Evolutionary conservation across 2,329 filamentous ascomycete species (phyloP).

Genomic region (Eutypa lata): DNA sequence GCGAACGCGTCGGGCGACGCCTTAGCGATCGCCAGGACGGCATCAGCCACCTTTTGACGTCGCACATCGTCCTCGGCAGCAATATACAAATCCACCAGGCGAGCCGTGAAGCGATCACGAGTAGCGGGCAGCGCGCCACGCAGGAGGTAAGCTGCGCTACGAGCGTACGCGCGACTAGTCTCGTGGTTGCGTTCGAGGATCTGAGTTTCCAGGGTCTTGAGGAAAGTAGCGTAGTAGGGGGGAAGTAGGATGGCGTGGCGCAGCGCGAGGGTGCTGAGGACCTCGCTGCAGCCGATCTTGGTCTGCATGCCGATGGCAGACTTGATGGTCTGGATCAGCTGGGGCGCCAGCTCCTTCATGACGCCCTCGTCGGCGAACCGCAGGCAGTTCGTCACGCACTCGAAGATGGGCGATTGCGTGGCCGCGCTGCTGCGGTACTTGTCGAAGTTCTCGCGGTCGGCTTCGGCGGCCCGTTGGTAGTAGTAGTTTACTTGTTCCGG

Average conservation of each 20-base stretch:
- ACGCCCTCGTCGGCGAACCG: slow-evolving; percentile 75
- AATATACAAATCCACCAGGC: slow-evolving; percentile 71
- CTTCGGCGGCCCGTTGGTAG: slow-evolving; percentile 83
- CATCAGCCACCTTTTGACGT: slow-evolving; percentile 75
- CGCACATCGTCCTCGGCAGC: slow-evolving; percentile 72
- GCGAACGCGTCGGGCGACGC: slow-evolving; percentile 86
- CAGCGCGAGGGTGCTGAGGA: slow-evolving; percentile 81
- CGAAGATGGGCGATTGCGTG: slow-evolving; percentile 82
- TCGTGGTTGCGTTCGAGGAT: slow-evolving; percentile 91
- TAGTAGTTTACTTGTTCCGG: slow-evolving; percentile 88
- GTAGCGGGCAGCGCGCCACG: slow-evolving; percentile 50
- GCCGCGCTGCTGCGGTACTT: slow-evolving; percentile 79
- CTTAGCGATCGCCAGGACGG: slow-evolving; percentile 80
- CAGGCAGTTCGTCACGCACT: slow-evolving; percentile 85
- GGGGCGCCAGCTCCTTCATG: slow-evolving; percentile 71
- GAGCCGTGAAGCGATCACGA: slow-evolving; percentile 48
- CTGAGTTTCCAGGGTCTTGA: slow-evolving; percentile 75
- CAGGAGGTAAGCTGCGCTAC: slow-evolving; percentile 80
- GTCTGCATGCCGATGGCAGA: slow-evolving; percentile 86
- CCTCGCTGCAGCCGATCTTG: slow-evolving; percentile 85
- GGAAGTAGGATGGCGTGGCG: slow-evolving; percentile 72
- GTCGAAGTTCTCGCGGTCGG: slow-evolving; percentile 87
- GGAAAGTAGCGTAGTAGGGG: slow-evolving; percentile 71
- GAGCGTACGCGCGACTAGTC: slow-evolving; percentile 84
- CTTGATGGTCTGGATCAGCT: slow-evolving; percentile 76